Conservation (phyloP, 805 yeast species). For the Kodamaea leandrae region DNA sequence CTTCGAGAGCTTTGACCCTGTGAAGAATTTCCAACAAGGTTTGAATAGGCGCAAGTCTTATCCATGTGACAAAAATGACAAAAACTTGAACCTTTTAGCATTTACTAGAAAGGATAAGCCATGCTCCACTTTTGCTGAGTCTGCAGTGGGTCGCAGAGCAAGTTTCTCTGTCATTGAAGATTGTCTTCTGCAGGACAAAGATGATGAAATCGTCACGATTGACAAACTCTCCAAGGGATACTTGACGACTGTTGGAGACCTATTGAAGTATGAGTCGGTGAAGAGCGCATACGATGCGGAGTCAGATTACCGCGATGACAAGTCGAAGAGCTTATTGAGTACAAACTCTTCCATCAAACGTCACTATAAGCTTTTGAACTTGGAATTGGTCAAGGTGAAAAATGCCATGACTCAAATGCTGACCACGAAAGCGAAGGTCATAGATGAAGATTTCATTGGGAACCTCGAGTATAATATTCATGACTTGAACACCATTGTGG, state of each 20-base stretch:
- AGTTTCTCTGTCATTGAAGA: conserved; percentile 27
- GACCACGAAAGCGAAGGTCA: conserved; percentile 19
- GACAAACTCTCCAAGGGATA: conserved; percentile 19
- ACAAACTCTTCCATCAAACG: conserved; percentile 12
- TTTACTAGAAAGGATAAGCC: conserved; percentile 12
- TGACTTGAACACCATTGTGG: conserved; percentile 34
- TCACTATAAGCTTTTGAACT: conserved; percentile 26
- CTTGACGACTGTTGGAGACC: conserved; percentile 15
- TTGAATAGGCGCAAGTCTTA: conserved; percentile 37
- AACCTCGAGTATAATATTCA: conserved; percentile 28
- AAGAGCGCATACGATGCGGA: conserved; percentile 13
- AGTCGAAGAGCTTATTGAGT: background rate
- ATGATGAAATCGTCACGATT: conserved; percentile 12
- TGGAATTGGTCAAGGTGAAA: conserved; percentile 30
- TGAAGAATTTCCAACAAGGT: conserved; percentile 13
- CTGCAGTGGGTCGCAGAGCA: conserved; percentile 19
- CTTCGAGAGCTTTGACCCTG: conserved; percentile 5
- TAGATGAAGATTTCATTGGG: conserved; percentile 30
- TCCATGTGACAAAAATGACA: conserved; percentile 23
- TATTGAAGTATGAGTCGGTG: conserved; percentile 20
- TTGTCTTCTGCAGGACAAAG: conserved; percentile 1
- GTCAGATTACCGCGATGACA: background rate
- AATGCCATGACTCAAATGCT: conserved; percentile 27
- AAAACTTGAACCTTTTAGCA: conserved; percentile 22
- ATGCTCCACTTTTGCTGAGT: too few relatives aligned